Evolutionary conservation across 2,329 filamentous ascomycete genomes (phyloP).

Genomic region (Albifimbria verrucaria): DNA sequence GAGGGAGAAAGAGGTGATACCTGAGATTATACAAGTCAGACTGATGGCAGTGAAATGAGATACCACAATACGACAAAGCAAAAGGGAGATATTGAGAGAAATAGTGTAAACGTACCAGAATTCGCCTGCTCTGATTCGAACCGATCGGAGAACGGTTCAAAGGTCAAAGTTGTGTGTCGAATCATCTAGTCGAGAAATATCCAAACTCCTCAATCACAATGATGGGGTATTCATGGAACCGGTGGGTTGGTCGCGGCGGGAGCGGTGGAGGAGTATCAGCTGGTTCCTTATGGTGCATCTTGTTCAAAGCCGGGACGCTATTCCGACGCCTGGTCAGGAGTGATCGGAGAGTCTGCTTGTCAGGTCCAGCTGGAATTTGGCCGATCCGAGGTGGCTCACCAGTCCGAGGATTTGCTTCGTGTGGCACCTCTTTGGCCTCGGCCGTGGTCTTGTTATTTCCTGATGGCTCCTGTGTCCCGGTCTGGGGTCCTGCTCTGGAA

Average conservation of each 20-base stretch:
- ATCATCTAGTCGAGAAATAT: background rate
- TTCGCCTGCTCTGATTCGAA: too few relatives aligned
- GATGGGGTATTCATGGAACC: conserved; percentile 22
- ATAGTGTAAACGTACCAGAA: too few relatives aligned
- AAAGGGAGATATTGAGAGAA: too few relatives aligned
- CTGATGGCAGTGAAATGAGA: too few relatives aligned
- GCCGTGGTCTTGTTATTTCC: conserved; percentile 3
- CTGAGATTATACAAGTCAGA: background rate
- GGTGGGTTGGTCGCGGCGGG: conserved; percentile 21
- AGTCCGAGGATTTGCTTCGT: conserved; percentile 7
- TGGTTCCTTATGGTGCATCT: background rate
- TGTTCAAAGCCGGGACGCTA: background rate
- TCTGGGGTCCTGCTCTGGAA: conserved; percentile 19
- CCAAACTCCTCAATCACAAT: conserved; percentile 24
- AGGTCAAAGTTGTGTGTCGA: background rate
- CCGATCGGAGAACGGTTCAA: too few relatives aligned
- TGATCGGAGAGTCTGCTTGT: conserved; percentile 9
- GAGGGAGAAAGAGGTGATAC: background rate
- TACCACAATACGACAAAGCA: too few relatives aligned
- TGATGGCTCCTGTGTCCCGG: conserved; percentile 5
- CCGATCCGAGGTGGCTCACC: conserved; percentile 19
- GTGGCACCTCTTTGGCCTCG: background rate
- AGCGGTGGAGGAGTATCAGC: conserved; percentile 13
- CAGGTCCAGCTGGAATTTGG: conserved; percentile 12
- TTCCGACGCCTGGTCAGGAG: conserved; percentile 6